Conservation (phyloP, 129 eudicot genomes). For the Escallonia rubra region DNA sequence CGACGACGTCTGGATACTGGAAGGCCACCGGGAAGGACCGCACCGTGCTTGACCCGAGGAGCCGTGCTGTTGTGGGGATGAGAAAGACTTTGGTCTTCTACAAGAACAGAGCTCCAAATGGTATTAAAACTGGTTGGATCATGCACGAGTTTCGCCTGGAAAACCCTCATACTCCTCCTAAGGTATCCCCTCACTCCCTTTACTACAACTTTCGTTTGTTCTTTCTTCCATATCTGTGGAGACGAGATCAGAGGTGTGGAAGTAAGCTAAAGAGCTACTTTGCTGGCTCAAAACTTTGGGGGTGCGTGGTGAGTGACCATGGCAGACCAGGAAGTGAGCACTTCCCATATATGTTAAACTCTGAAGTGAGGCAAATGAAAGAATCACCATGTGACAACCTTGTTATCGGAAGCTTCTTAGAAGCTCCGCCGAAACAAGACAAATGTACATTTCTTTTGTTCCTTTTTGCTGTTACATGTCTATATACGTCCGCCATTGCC, state of each 20-base stretch:
- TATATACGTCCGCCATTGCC: neutral
- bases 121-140: constrained; percentile 89
- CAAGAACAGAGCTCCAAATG: constrained; percentile 89
- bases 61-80: constrained; percentile 59
- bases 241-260: no score
- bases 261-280: no score
- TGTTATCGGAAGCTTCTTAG: constrained; percentile 14
- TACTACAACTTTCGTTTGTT: neutral
- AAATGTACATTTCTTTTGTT: neutral
- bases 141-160: constrained; percentile 96
- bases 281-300: no score
- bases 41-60: constrained; percentile 49
- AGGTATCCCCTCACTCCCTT: constrained; percentile 33
- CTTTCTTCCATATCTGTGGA: neutral
- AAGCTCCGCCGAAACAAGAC: constrained; percentile 6
- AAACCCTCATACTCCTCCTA: constrained; percentile 71
- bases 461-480: neutral
- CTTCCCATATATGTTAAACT: no score
- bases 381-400: constrained; percentile 6
- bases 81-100: constrained; percentile 90
- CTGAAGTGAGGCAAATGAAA: neutral
- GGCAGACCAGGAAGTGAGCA: no score
- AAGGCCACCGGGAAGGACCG: constrained; percentile 95
- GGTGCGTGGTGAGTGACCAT: no score
- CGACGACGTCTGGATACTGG: constrained; percentile 85